A percentile compares a stretch with the other conserved stretches of the same genome.
Conservation (phyloP, 768 basidiomycete genomes). For the Trametes sanguinea region DNA sequence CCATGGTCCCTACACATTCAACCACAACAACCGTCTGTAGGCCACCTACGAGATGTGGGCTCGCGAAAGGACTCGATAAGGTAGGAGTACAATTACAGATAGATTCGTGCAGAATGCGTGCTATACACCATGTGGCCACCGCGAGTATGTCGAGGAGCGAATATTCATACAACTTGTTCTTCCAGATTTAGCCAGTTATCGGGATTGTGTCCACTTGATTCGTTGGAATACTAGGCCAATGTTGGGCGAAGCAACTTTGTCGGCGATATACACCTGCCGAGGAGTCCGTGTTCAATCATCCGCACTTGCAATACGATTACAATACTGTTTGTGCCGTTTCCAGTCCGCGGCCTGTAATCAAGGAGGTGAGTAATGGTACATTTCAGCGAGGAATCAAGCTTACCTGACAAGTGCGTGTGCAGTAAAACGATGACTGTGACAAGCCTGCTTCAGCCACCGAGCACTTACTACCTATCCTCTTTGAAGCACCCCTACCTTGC, state of each 20-base stretch:
- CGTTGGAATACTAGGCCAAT: too few relatives aligned
- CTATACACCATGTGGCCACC: too few relatives aligned
- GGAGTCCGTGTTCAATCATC: background rate
- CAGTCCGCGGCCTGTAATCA: slow-evolving; percentile 27
- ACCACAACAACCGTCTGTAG: background rate
- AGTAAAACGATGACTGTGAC: slow-evolving; percentile 12
- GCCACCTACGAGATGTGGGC: too few relatives aligned
- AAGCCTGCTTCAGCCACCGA: background rate
- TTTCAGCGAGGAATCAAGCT: background rate
- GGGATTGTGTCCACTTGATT: too few relatives aligned
- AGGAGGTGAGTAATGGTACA: background rate
- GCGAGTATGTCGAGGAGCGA: too few relatives aligned
- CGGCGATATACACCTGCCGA: too few relatives aligned
- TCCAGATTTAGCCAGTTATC: too few relatives aligned
- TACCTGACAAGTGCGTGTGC: slow-evolving; percentile 15
- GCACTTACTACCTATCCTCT: background rate
- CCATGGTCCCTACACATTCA: too few relatives aligned
- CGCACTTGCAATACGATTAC: slow-evolving; percentile 19
- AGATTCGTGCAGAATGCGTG: too few relatives aligned
- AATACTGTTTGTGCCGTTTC: slow-evolving; percentile 36
- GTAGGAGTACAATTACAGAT: too few relatives aligned
- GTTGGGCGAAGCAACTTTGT: background rate
- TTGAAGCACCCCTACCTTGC: slow-evolving; percentile 1
- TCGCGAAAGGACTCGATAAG: too few relatives aligned
- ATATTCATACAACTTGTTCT: too few relatives aligned